Conservation (phyloP, 345 rosid genomes). For the Populus pruinosa region DNA sequence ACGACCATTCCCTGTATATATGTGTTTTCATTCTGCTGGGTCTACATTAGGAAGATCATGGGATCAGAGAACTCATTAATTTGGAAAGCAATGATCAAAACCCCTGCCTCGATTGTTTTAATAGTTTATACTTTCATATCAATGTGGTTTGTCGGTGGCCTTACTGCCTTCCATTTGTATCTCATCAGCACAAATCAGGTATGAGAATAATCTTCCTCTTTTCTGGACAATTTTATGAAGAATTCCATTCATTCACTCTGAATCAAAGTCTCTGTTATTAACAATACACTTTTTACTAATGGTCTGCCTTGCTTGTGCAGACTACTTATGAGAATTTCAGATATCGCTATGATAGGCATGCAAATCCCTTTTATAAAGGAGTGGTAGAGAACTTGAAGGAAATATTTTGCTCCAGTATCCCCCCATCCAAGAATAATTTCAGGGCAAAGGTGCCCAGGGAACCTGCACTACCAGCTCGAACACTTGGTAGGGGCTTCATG, state of each 20-base stretch:
- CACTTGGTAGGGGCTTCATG: constrained; percentile 75
- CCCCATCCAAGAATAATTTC: constrained; percentile 68
- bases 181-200: constrained; percentile 94
- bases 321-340: constrained; percentile 95
- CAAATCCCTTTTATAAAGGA: constrained; percentile 81
- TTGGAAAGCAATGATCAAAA: constrained; percentile 80
- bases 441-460: constrained; percentile 63
- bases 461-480: constrained; percentile 55
- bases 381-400: constrained; percentile 63
- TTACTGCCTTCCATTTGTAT: constrained; percentile 78
- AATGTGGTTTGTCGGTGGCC: constrained; percentile 99
- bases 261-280: neutral
- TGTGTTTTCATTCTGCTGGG: constrained; percentile 90
- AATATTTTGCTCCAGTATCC: constrained; percentile 62
- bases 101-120: constrained; percentile 83
- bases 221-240: neutral
- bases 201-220: constrained; percentile 3
- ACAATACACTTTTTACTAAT: neutral
- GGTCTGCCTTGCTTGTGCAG: constrained; percentile 37
- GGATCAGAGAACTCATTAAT: constrained; percentile 48
- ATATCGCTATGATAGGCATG: constrained; percentile 55
- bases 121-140: too few relatives aligned
- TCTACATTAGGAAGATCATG: constrained; percentile 65
- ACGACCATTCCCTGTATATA: constrained; percentile 83
- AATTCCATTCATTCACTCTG: neutral